Evolutionary conservation across 2,329 filamentous ascomycete genomes (phyloP).

Genomic region (Sclerotinia nivalis): DNA sequence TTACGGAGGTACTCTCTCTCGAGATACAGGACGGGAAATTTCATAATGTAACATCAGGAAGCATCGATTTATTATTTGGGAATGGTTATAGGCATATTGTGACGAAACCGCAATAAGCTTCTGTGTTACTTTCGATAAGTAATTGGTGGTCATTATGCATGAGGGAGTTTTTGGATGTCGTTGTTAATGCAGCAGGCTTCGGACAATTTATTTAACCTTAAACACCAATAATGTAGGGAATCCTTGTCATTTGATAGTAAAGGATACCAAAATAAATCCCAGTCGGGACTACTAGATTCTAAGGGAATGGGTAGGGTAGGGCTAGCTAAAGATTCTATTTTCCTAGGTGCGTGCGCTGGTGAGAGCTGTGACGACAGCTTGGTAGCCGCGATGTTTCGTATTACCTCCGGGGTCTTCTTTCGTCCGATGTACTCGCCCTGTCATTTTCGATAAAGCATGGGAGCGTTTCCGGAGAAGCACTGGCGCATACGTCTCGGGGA

Average conservation of each 20-base stretch:
- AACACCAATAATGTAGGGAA: background rate
- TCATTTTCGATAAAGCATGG: constrained; percentile 50
- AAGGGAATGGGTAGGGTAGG: too few relatives aligned
- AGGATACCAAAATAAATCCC: too few relatives aligned
- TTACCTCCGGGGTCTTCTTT: constrained; percentile 48
- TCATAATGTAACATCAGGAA: background rate
- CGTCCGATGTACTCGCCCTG: constrained; percentile 32
- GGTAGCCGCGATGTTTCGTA: constrained; percentile 33
- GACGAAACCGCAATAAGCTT: constrained; percentile 7
- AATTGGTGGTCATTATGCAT: background rate
- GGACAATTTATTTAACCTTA: background rate
- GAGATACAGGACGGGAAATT: background rate
- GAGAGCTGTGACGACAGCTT: constrained; percentile 59
- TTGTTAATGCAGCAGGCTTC: background rate
- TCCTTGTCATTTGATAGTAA: background rate
- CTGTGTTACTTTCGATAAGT: background rate
- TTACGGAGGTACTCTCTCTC: background rate
- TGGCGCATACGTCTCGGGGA: constrained; percentile 62
- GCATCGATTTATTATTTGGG: background rate
- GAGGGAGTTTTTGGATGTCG: background rate
- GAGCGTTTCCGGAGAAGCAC: constrained; percentile 58
- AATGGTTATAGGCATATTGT: background rate
- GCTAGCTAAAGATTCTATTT: too few relatives aligned
- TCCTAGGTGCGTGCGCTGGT: constrained; percentile 26
- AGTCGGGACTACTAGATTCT: too few relatives aligned